phyloP scores from a whole-genome alignment of 2,329 filamentous ascomycete species.

The Raffaelea arxii region DNA sequence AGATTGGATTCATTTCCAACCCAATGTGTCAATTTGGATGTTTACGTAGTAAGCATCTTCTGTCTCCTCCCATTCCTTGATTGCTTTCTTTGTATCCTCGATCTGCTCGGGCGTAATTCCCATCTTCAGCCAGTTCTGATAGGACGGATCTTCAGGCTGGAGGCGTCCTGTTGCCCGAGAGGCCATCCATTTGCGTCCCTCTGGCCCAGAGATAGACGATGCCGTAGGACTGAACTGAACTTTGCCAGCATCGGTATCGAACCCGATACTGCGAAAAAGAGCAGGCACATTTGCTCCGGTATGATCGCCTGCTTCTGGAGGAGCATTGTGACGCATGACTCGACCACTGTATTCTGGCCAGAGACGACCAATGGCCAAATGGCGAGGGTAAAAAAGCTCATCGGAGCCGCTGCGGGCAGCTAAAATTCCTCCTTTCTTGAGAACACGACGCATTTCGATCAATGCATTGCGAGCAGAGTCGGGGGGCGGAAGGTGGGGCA shows the following conservation, averaged over 20 bases:
- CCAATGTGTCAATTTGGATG: slow-evolving; percentile 27
- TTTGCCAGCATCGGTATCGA: slow-evolving; percentile 17
- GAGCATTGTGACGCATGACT: slow-evolving; percentile 5
- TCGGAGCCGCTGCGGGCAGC: slow-evolving; percentile 22
- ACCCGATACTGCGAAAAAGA: slow-evolving; percentile 21
- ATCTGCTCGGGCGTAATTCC: slow-evolving; percentile 27
- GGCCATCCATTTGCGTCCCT: slow-evolving; percentile 19
- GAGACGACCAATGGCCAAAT: slow-evolving; percentile 15
- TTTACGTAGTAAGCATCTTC: slow-evolving; percentile 28
- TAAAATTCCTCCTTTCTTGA: slow-evolving; percentile 31
- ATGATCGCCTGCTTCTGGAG: slow-evolving; percentile 7
- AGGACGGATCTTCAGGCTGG: slow-evolving; percentile 19
- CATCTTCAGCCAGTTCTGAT: slow-evolving; percentile 24
- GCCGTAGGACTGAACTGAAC: slow-evolving; percentile 20
- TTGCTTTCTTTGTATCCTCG: slow-evolving; percentile 18
- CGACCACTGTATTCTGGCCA: slow-evolving; percentile 18
- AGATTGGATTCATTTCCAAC: slow-evolving; percentile 25
- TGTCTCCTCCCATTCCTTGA: slow-evolving; percentile 23
- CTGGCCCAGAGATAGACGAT: slow-evolving; percentile 17
- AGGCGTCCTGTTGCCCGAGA: slow-evolving; percentile 17
- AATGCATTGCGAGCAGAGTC: slow-evolving; percentile 20
- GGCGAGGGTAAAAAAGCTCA: slow-evolving; percentile 22
- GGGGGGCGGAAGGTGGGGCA: slow-evolving; percentile 28
- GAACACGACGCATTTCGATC: slow-evolving; percentile 31
- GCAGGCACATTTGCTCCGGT: slow-evolving; percentile 19